Base-by-base conservation (phyloP, 2,329 filamentous ascomycete genomes). In the Alternaria sp. region DNA sequence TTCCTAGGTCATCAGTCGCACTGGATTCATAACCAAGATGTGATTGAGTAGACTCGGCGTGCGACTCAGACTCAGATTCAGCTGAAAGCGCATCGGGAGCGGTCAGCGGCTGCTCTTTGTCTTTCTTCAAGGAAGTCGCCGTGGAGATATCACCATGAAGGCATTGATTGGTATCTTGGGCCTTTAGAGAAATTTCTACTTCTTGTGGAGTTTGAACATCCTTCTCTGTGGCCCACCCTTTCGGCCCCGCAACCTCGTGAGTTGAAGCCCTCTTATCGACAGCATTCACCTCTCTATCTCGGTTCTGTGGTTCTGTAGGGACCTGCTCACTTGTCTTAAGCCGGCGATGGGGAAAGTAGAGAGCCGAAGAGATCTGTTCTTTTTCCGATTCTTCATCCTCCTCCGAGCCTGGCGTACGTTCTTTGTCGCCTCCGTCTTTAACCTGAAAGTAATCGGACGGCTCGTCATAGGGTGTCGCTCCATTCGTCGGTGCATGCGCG, bases 281-380 rank as follows among this genome's bases (percentile, higher is more conserved):
- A 56, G 64, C 67, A 58, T 73, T 68, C 49, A 71, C 58, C 62
- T 78, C 76, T 62, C 66, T 63, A 55, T 71, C 72, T 59, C 69
- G 70, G 53, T 61, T 55, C n/a, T 71, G 63, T 56, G 72, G 59
- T 66, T 73, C 70, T 50, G 64, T 53, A 41, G 70, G 60, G 44
- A 64, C 63, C 53, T 80, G 79, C 46, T 84, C 82, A 10, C 81
- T 74, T 26, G 80, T 68, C 58, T 76, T 79, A 49, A 85, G 76
- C 63, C 86, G 84, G 71, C 92, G 89, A 82, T 95, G 92, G 45
- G 92, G 92, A 51, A 94, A 85, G 76, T 96, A 96, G 44, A 94
- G 85, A 23, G 92, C 92, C 30, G 92, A 95, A n/a, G 91, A 93
- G 66, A 96, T 94, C 79, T 95, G 92, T 78, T 96, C 92, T 76